Evolutionary conservation across 2,329 filamentous ascomycete species (phyloP).

Genomic region (Epicoccum nigrum): DNA sequence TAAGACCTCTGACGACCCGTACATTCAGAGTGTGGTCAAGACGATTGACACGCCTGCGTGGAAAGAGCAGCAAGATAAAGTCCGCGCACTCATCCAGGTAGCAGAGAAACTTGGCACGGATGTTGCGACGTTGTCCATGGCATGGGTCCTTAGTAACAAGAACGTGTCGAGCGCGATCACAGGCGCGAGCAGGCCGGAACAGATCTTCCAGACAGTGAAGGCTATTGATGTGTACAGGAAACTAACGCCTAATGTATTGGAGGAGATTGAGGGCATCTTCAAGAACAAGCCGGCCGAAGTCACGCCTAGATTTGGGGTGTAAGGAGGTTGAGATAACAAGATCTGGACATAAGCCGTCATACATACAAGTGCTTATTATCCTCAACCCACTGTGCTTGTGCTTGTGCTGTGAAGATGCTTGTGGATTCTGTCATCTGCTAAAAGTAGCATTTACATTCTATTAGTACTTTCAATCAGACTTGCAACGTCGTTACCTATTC

Average conservation of each 20-base stretch:
- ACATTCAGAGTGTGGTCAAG: conserved; percentile 44
- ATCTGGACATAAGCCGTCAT: no score
- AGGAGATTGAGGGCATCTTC: conserved; percentile 46
- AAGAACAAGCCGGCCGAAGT: no score
- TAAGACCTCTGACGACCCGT: conserved; percentile 54
- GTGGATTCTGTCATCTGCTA: no score
- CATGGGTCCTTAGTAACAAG: conserved; percentile 46
- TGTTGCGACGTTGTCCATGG: conserved; percentile 35
- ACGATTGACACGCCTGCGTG: conserved; percentile 51
- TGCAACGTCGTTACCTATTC: no score
- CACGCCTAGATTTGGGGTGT: no score
- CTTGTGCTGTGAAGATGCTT: no score
- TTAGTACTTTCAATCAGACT: no score
- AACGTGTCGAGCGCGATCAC: conserved; percentile 42
- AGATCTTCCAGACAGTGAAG: conserved; percentile 47
- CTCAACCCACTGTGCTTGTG: no score
- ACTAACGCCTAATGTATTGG: conserved; percentile 54
- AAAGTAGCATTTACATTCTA: no score
- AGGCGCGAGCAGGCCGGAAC: conserved; percentile 38
- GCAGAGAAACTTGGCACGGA: conserved; percentile 61
- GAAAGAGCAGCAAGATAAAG: conserved; percentile 57
- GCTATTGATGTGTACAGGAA: conserved; percentile 53
- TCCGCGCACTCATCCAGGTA: conserved; percentile 60
- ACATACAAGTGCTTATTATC: no score
- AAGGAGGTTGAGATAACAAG: no score